Evolutionary conservation across 371 early-diverging fungal species (phyloP).

Genomic region (Basidiobolus heterosporus): DNA sequence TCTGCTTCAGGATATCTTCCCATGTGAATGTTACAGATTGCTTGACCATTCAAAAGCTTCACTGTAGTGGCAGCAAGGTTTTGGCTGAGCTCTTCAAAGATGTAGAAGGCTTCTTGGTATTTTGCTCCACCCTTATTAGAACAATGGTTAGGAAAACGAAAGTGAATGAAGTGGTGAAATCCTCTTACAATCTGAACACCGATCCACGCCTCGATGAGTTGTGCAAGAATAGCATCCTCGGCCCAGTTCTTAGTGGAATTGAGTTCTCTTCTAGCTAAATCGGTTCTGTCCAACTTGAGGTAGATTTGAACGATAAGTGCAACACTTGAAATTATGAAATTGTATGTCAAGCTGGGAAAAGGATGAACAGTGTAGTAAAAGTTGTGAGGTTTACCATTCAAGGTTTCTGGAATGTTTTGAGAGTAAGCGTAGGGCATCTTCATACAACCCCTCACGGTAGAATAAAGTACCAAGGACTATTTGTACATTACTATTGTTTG

Average conservation of each 20-base stretch:
- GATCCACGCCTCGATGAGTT: constrained; percentile 85
- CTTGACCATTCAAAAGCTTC: constrained; percentile 66
- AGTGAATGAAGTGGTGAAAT: neutral
- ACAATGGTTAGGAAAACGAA: constrained; percentile 2
- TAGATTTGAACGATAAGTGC: constrained; percentile 65
- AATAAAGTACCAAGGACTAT: constrained; percentile 21
- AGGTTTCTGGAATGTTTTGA: neutral
- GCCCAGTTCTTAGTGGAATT: constrained; percentile 60
- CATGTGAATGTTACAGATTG: constrained; percentile 67
- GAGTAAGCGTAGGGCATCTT: constrained; percentile 4
- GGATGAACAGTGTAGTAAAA: neutral
- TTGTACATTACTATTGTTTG: constrained; percentile 23
- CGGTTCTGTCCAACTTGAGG: constrained; percentile 61
- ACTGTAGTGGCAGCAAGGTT: constrained; percentile 51
- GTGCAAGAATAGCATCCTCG: constrained; percentile 80
- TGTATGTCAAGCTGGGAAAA: no score
- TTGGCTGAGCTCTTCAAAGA: constrained; percentile 82
- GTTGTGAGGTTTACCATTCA: neutral
- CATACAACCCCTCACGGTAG: constrained; percentile 21
- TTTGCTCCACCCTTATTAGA: constrained; percentile 53
- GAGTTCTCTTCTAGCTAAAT: constrained; percentile 73
- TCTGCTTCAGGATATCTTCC: constrained; percentile 78
- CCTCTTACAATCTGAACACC: constrained; percentile 39
- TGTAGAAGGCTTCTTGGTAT: constrained; percentile 76
- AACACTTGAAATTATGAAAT: constrained; percentile 30